Base-by-base conservation (phyloP, 2,329 filamentous ascomycete species). In the Hypoxylon rubiginosum region DNA sequence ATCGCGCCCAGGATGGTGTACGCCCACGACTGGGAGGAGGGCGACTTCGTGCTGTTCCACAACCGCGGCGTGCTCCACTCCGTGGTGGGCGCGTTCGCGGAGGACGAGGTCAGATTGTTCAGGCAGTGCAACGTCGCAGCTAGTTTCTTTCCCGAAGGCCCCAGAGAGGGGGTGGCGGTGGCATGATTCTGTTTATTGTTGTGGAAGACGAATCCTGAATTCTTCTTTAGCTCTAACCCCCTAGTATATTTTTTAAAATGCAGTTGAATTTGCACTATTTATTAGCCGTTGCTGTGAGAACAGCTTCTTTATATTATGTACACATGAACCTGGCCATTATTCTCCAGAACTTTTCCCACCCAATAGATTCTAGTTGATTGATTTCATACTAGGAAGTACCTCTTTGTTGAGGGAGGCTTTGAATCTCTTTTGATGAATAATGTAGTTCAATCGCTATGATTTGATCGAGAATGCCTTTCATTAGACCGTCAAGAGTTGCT, bases 101-200 rank as follows among this genome's bases (percentile, higher is more conserved):
- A 90, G 52, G 86, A 91, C n/a, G 91, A 94, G 81, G 88, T 93
- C 32, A 80, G 92, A 48, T 76, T 94, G 64, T 94, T 94, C 75
- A 82, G 91, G 67, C 92, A 94, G 81, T 94, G 92, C 79, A 94
- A 94, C 76, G 83, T 94, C 77, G 91, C 91, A n/a, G 88, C 86
- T 2, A 90, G 85, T 64, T 79, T 84, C 67, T 76, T 85, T 39
- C 88, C 88, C 7, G 73, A 84, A 55, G 88, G 87, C 0, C 86
- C 86, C 15, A 21, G 2, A 48, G 43, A 48, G 5, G 41, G 19
- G 6, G 10, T 48, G 43, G 21, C 9, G 3, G 4, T 13, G 13
- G 34, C 34, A 4, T 36, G 34, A 36, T 36, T 36, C 10, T 9
- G 30, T 34, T 34, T 10, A 10, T 34, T 34, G 10, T 34, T 34